Percentiles rank a stretch among this genome's conserved stretches.
phyloP scores from a whole-genome alignment of 2,329 filamentous ascomycete genomes.

The Exophiala aquamarina region DNA sequence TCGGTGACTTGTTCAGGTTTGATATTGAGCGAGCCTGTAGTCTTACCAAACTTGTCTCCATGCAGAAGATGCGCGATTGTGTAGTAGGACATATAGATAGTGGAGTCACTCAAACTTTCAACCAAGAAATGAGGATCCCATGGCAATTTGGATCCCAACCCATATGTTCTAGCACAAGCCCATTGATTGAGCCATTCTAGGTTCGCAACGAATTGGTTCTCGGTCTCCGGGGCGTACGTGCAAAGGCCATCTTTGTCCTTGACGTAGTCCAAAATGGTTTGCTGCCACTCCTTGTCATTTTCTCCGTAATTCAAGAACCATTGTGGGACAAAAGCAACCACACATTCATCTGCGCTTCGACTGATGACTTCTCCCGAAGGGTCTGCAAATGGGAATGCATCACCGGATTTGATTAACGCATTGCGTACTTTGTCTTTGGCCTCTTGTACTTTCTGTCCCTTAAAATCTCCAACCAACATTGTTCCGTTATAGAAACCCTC shows the following conservation, averaged over 20 bases:
- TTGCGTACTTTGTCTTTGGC: slow-evolving; percentile 84
- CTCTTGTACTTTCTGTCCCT: slow-evolving; percentile 79
- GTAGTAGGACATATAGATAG: slow-evolving; percentile 74
- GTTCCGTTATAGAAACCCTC: slow-evolving; percentile 95
- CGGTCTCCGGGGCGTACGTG: slow-evolving; percentile 75
- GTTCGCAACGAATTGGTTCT: slow-evolving; percentile 78
- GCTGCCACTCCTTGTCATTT: slow-evolving; percentile 75
- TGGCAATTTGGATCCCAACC: slow-evolving; percentile 88
- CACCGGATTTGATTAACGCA: slow-evolving; percentile 70
- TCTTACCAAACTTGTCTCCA: slow-evolving; percentile 79
- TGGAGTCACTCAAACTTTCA: slow-evolving; percentile 87
- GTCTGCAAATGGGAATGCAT: slow-evolving; percentile 91
- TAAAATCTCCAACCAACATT: slow-evolving; percentile 84
- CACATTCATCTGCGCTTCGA: slow-evolving; percentile 87
- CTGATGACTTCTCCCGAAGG: slow-evolving; percentile 87
- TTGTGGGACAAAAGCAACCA: slow-evolving; percentile 89
- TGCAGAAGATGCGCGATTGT: slow-evolving; percentile 67
- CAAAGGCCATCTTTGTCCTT: slow-evolving; percentile 70
- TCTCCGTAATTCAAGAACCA: slow-evolving; percentile 98
- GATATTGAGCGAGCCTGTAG: slow-evolving; percentile 67
- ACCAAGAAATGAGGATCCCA: slow-evolving; percentile 92
- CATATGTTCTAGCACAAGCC: slow-evolving; percentile 90
- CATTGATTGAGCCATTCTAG: slow-evolving; percentile 93
- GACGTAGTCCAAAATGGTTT: slow-evolving; percentile 71
- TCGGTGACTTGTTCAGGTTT: slow-evolving; percentile 85